Conservation (phyloP, 164 flowering plant species). For the Dillenia turbinata region DNA sequence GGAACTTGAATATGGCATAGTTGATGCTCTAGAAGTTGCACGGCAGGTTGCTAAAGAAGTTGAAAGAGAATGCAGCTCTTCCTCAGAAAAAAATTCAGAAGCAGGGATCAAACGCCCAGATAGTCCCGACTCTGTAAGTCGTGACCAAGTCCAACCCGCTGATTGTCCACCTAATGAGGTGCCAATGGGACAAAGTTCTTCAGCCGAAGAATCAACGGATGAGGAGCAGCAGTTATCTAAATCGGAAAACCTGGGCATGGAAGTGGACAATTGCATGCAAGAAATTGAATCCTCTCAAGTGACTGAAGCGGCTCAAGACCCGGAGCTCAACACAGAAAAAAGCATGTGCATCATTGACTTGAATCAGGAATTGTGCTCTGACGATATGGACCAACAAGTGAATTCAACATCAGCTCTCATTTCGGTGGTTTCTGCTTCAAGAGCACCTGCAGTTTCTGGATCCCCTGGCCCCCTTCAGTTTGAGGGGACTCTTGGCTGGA, state of each 20-base stretch:
- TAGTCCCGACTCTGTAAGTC: conserved; percentile 55
- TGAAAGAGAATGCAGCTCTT: conserved; percentile 60
- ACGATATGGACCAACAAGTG: conserved; percentile 43
- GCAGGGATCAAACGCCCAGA: conserved; percentile 33
- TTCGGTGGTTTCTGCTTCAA: conserved; percentile 63
- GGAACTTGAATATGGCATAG: conserved; percentile 63
- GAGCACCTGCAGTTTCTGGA: conserved; percentile 45
- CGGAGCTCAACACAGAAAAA: conserved; percentile 29
- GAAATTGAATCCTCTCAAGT: conserved; percentile 41
- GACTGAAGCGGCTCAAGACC: conserved; percentile 45
- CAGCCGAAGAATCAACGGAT: conserved; percentile 24
- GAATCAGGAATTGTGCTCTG: conserved; percentile 52
- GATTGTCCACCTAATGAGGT: conserved; percentile 24
- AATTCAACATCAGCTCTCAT: conserved; percentile 32
- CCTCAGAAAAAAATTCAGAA: conserved; percentile 46
- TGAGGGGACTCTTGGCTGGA: conserved; percentile 77
- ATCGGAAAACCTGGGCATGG: conserved; percentile 19
- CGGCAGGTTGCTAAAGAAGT: conserved; percentile 76
- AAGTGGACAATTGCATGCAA: conserved; percentile 21
- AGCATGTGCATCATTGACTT: conserved; percentile 50
- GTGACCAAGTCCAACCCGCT: conserved; percentile 23
- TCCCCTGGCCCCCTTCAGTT: conserved; percentile 56
- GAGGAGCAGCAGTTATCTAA: conserved; percentile 18
- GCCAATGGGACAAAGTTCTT: conserved; percentile 16
- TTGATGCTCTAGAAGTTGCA: conserved; percentile 86